Evolutionary conservation across 2,329 filamentous ascomycete species (phyloP), one percentile per base, ranked within the genome.

Genomic region (Curvularia sp.): DNA sequence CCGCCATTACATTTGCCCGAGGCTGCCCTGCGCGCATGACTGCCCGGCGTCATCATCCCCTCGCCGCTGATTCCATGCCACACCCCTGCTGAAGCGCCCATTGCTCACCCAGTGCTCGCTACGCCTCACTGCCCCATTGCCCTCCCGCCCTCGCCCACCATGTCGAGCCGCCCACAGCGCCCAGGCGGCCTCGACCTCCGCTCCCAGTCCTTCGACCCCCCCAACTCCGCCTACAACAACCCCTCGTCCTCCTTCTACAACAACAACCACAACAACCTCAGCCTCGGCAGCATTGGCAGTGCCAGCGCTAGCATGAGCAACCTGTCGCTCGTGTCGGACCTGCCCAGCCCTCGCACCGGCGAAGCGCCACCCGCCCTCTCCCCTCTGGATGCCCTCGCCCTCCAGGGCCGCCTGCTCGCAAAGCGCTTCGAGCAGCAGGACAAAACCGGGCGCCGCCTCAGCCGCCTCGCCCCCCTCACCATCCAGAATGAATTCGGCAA

Each of bases 371-470:
- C 95, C 5, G 91, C 95, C 52, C 84, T 98, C 56, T 98, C 95
- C 7, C 95, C 95, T 10, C 85, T 99, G 64, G 95, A 99, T 83
- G 94, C 94, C 48, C 96, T 99, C 75, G 94, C 94, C 22, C 85
- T 94, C 62, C 94, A 98, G 74, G 96, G 93, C 69, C 89, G 94
- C 57, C 81, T 96, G 68, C 85, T 99, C 51, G 93, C 93, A 39
- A 91, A 88, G 78, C 90, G 96, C 78, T 86, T 99, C 61, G 89
- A 97, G 76, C 89, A 95, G 63, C 85, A 87, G 71, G 78, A 79
- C 59, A 88, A 86, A 72, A 85, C 86, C 62, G 93, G 91, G 49
- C 87, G 88, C 64, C 87, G 93, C 57, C 86, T 97, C 79, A 97
- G 93, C 79, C 86, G 94, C 42, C 81, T 98, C 43, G 92, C 93